A percentile compares a stretch with the other conserved stretches of the same genome.
Conservation (phyloP, 2,329 filamentous ascomycete genomes). For the Apiospora hydei region DNA sequence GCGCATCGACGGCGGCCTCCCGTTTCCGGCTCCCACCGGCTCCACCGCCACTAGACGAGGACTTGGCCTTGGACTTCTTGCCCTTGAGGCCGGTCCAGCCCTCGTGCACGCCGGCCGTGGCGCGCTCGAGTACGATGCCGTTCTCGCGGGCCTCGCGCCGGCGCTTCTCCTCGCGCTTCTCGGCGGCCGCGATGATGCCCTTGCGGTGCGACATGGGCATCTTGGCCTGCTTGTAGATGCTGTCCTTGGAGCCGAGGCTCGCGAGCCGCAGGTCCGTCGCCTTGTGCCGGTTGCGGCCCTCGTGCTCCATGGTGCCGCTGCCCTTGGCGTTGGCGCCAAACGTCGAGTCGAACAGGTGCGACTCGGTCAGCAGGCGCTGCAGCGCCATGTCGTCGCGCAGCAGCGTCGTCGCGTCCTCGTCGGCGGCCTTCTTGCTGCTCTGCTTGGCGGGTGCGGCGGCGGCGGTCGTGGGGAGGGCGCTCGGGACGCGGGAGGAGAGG, state of each 20-base stretch:
- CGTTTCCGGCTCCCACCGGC: slow-evolving; percentile 31
- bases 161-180: slow-evolving; percentile 71
- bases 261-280: slow-evolving; percentile 86
- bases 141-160: slow-evolving; percentile 86
- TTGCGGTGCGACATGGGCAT: slow-evolving; percentile 90
- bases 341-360: slow-evolving; percentile 76
- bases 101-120: slow-evolving; percentile 36
- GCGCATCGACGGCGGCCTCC: slow-evolving; percentile 74
- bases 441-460: slow-evolving; percentile 30
- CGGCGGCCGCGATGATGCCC: slow-evolving; percentile 78
- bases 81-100: slow-evolving; percentile 26
- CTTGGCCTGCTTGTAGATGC: slow-evolving; percentile 78
- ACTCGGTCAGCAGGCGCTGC: slow-evolving; percentile 89
- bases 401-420: slow-evolving; percentile 70
- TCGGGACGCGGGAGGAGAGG: slow-evolving; percentile 60
- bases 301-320: slow-evolving; percentile 41
- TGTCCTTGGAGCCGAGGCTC: slow-evolving; percentile 78
- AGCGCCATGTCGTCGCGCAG: slow-evolving; percentile 92
- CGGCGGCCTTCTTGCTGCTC: slow-evolving; percentile 41
- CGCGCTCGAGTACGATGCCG: slow-evolving; percentile 82
- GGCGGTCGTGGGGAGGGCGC: slow-evolving; percentile 34
- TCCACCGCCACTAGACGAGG: slow-evolving; percentile 47
- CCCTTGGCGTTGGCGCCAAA: slow-evolving; percentile 43
- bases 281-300: slow-evolving; percentile 78
- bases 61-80: slow-evolving; percentile 32